These are phyloP conservation scores for Zelonia costaricensis DNA, from an alignment of 208 protist species.

Conservation along the genomic window DNA sequence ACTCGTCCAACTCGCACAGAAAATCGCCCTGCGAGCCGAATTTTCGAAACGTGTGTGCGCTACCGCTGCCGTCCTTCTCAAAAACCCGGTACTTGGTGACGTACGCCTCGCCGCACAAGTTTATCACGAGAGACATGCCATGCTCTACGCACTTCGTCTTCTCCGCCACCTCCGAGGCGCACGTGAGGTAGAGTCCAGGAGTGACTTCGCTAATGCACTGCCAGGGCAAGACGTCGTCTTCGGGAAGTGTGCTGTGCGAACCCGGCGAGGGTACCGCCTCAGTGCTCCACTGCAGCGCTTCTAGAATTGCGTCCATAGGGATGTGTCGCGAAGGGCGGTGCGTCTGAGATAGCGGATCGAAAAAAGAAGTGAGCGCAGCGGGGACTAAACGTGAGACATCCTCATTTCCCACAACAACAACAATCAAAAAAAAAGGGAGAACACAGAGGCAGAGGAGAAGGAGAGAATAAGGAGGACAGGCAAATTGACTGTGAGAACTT, in stretches of 20 bases:
- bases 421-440: too few relatives aligned
- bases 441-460: too few relatives aligned
- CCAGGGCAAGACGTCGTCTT: constrained; percentile 48
- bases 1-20: constrained; percentile 43
- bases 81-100: constrained; percentile 61
- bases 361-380: too few relatives aligned
- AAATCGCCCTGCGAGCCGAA: constrained; percentile 50
- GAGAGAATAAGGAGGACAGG: too few relatives aligned
- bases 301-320: constrained; percentile 19
- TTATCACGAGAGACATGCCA: constrained; percentile 67
- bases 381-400: too few relatives aligned
- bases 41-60: constrained; percentile 21
- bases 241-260: constrained; percentile 24
- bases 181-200: constrained; percentile 75
- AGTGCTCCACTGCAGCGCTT: constrained; percentile 38
- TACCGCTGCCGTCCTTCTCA: constrained; percentile 18
- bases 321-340: background rate
- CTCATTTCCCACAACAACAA: too few relatives aligned
- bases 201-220: constrained; percentile 74
- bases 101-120: constrained; percentile 56
- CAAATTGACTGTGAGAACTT: too few relatives aligned
- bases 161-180: constrained; percentile 51
- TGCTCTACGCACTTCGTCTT: constrained; percentile 25
- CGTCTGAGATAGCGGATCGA: background rate
- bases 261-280: constrained; percentile 28